Percentiles rank a stretch among this genome's conserved stretches.
Evolutionary conservation across 2,329 filamentous ascomycete species (phyloP).

Genomic region (Trichophaea hybrida): DNA sequence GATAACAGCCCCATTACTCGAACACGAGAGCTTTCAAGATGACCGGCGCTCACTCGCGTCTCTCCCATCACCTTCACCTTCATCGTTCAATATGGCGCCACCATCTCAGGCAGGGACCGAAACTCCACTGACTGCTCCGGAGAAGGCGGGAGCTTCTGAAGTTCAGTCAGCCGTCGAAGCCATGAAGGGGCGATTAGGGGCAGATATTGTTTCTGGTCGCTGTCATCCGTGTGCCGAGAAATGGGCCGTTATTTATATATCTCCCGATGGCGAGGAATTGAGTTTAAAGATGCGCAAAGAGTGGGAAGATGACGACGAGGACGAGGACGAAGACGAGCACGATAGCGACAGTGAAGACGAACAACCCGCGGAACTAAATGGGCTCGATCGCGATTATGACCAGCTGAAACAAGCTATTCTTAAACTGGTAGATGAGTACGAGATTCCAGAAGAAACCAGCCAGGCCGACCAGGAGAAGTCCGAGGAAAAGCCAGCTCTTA

Average conservation of each 20-base stretch:
- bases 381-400: constrained; percentile 65
- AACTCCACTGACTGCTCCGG: constrained; percentile 5
- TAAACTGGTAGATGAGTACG: constrained; percentile 68
- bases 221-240: constrained; percentile 69
- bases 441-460: constrained; percentile 53
- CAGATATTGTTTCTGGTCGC: constrained; percentile 49
- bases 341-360: constrained; percentile 39
- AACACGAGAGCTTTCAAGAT: constrained; percentile 19
- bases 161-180: constrained; percentile 56
- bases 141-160: constrained; percentile 34
- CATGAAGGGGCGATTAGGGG: constrained; percentile 51
- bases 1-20: constrained; percentile 21
- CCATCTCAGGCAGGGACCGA: constrained; percentile 10
- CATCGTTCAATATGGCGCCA: constrained; percentile 19
- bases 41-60: constrained; percentile 22
- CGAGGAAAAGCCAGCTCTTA: constrained; percentile 2
- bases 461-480: constrained; percentile 22
- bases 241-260: constrained; percentile 71
- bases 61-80: constrained; percentile 18
- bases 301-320: constrained; percentile 36
- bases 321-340: constrained; percentile 48
- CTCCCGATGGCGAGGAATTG: constrained; percentile 54
- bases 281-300: constrained; percentile 60
- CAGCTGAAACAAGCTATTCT: constrained; percentile 66
- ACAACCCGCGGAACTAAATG: constrained; percentile 31